phyloP scores from a whole-genome alignment of 2,329 filamentous ascomycete genomes.

The Stachybotrys elegans region DNA sequence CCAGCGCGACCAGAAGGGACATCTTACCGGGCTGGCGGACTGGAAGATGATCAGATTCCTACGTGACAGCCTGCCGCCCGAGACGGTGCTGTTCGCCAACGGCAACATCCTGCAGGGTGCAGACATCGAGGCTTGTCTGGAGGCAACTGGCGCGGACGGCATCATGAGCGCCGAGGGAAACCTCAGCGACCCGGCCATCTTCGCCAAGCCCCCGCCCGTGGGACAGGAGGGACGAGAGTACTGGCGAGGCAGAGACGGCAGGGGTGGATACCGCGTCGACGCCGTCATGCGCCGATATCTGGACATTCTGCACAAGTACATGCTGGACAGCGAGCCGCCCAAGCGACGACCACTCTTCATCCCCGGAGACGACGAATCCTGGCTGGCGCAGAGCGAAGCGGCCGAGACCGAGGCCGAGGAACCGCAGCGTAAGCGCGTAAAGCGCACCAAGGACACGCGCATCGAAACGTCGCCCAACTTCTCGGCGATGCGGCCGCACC shows the following conservation, averaged over 20 bases:
- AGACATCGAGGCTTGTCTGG: constrained; percentile 73
- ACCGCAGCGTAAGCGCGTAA: constrained; percentile 43
- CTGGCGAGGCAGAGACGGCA: constrained; percentile 75
- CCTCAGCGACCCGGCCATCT: constrained; percentile 85
- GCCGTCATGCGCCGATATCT: constrained; percentile 83
- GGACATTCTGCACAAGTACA: constrained; percentile 80
- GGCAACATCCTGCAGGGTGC: constrained; percentile 82
- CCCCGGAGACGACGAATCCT: constrained; percentile 48
- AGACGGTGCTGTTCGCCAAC: constrained; percentile 95
- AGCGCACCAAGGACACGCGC: constrained; percentile 39
- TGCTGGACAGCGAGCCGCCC: constrained; percentile 62
- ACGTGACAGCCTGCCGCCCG: constrained; percentile 73
- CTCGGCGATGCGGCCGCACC: constrained; percentile 78
- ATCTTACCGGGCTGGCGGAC: constrained; percentile 88
- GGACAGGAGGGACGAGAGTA: constrained; percentile 73
- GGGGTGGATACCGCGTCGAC: constrained; percentile 83
- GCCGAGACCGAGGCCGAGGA: constrained; percentile 33
- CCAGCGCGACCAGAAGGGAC: constrained; percentile 87
- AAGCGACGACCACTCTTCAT: constrained; percentile 68
- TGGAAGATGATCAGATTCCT: constrained; percentile 83
- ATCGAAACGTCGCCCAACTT: constrained; percentile 57
- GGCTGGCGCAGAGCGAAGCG: constrained; percentile 32
- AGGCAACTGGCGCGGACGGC: constrained; percentile 80
- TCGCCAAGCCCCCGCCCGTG: constrained; percentile 59
- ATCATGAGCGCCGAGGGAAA: constrained; percentile 98